Base-by-base conservation (phyloP, 2,329 filamentous ascomycete genomes). In the Arachnopeziza araneosa region DNA sequence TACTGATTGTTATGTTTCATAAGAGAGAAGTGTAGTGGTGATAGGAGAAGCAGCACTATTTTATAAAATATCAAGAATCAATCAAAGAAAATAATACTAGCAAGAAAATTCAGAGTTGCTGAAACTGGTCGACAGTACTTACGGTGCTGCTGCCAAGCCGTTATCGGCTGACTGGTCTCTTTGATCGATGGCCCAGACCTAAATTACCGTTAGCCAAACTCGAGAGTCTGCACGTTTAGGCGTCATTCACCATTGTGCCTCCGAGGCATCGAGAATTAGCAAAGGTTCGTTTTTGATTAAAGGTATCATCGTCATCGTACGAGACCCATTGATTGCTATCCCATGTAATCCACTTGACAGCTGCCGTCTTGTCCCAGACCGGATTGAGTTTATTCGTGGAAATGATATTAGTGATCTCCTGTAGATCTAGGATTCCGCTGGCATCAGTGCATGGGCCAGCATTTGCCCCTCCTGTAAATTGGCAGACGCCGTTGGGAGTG, bases 131-230 rank as follows among this genome's bases (percentile, higher is more conserved):
- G n/a, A n/a, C n/a, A n/a, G n/a, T n/a, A n/a, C n/a, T n/a, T n/a
- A n/a, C 30, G 30, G 30, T 32, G 14, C 30, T 32, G 30, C 7
- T 32, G 30, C 30, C 7, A 32, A 14, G 14, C 30, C 30, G 14
- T 32, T 32, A 14, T 32, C 30, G 30, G 30, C n/a, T n/a, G n/a
- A n/a, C n/a, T n/a, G n/a, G n/a, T n/a, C n/a, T n/a, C n/a, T 44
- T 19, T 44, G 36, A 12, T 44, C 36, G 21, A 67, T 55, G 1
- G 65, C 65, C 63, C 64, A 74, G 2, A 73, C 68, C 55, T 57
- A 1, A 14, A 14, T 7, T 19, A 4, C 10, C 2, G 4, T 44
- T 19, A 44, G 36, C 12, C 3, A 3, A 8, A 19, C 17, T 8
- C 17, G 6, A 12, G 12, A 44, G 17, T 8, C 6, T 44, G 12